phyloP scores from a whole-genome alignment of 192 early-diverging fungal genomes.

The Paraglomus brasilianum region DNA sequence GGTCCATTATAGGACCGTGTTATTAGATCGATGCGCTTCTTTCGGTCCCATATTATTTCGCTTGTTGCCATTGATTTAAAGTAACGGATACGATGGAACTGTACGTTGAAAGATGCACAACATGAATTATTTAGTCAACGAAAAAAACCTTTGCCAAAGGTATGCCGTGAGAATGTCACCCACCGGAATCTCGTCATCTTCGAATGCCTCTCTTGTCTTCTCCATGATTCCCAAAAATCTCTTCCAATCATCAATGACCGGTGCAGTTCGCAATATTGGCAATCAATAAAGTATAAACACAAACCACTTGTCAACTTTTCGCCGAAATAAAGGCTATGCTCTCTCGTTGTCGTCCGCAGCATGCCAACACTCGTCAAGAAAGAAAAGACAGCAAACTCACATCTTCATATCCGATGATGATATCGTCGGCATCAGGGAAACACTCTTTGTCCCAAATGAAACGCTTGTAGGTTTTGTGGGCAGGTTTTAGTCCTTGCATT shows the following conservation, averaged over 20 bases:
- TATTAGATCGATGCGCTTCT: conserved; percentile 22
- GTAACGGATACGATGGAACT: conserved; percentile 31
- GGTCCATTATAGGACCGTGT: conserved; percentile 9
- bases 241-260: background rate
- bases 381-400: background rate
- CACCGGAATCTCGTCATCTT: conserved; percentile 22
- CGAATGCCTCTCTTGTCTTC: conserved; percentile 13
- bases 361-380: too few relatives aligned
- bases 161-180: too few relatives aligned
- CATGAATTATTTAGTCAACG: background rate
- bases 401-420: conserved; percentile 27
- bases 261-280: too few relatives aligned
- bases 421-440: background rate
- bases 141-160: background rate
- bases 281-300: too few relatives aligned
- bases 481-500: conserved; percentile 29
- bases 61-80: conserved; percentile 5
- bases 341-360: too few relatives aligned
- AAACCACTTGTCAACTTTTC: too few relatives aligned
- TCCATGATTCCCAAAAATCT: conserved; percentile 28
- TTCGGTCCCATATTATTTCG: conserved; percentile 23
- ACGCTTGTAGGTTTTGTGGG: conserved; percentile 22
- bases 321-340: too few relatives aligned
- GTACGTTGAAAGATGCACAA: background rate
- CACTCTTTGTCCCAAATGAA: conserved; percentile 19